Percentiles rank a stretch among this genome's conserved stretches.
Conservation (phyloP, 2,329 filamentous ascomycete species). For the Xylaria sp. region DNA sequence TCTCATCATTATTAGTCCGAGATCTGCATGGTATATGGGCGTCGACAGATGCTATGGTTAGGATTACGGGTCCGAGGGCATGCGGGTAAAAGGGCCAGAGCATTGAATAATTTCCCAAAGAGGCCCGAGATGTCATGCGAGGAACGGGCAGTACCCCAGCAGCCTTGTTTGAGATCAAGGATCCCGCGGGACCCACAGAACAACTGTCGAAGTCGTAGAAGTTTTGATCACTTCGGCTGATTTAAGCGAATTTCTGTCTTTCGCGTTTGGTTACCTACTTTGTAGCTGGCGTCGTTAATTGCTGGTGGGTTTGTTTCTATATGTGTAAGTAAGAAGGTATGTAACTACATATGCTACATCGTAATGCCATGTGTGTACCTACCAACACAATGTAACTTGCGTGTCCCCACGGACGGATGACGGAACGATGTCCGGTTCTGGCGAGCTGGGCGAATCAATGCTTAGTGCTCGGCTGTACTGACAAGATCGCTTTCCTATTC, state of each 20-base stretch:
- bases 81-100: constrained; percentile 44
- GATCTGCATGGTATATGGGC: constrained; percentile 37
- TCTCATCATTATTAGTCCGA: constrained; percentile 35
- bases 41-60: constrained; percentile 41
- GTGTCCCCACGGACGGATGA: not conserved
- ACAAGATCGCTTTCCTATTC: not conserved
- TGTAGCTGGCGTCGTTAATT: not conserved
- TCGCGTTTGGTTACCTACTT: not conserved
- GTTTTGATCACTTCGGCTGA: constrained; percentile 11
- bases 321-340: too few relatives aligned
- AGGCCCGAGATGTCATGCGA: constrained; percentile 51
- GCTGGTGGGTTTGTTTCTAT: not conserved
- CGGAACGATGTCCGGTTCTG: not conserved
- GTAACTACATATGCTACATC: not conserved
- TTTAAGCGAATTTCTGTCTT: constrained; percentile 1
- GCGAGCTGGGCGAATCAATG: not conserved
- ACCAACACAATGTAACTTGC: not conserved
- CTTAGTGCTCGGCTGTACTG: too few relatives aligned
- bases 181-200: constrained; percentile 47
- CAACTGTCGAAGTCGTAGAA: constrained; percentile 48
- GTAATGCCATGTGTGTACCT: not conserved
- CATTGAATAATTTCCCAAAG: constrained; percentile 53
- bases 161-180: constrained; percentile 32
- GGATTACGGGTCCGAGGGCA: constrained; percentile 37
- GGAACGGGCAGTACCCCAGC: constrained; percentile 36